Evolutionary conservation across 78 protist species (phyloP).

Genomic region (Reticulomyxa filosa): DNA sequence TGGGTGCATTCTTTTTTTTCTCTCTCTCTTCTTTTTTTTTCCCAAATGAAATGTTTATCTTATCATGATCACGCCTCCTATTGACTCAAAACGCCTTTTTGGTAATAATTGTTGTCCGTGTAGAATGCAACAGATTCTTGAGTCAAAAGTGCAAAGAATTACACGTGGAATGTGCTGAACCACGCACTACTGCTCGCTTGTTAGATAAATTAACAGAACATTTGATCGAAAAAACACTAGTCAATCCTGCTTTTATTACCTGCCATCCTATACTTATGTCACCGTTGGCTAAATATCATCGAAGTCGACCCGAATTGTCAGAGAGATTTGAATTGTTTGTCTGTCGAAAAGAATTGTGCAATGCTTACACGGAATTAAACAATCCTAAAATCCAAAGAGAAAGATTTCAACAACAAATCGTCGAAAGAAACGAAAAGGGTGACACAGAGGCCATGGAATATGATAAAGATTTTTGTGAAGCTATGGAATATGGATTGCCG

Average conservation of each 20-base stretch:
- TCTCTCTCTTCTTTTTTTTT: no score
- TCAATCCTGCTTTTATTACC: constrained; percentile 89
- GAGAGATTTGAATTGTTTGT: constrained; percentile 98
- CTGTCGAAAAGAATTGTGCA: constrained; percentile 67
- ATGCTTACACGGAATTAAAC: constrained; percentile 99
- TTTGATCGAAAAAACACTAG: background rate
- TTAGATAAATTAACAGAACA: constrained; percentile 66
- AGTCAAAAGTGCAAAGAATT: no score
- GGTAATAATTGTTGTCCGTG: no score
- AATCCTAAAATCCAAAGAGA: constrained; percentile 92
- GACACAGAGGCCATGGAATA: constrained; percentile 33
- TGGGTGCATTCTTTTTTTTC: no score
- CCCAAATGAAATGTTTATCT: no score
- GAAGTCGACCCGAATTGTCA: constrained; percentile 41
- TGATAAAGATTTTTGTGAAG: constrained; percentile 75
- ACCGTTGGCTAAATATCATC: constrained; percentile 94
- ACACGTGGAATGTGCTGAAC: constrained; percentile 62
- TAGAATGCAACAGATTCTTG: no score
- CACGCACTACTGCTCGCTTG: constrained; percentile 82
- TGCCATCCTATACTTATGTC: constrained; percentile 95
- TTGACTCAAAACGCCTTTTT: no score
- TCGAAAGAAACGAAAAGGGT: constrained; percentile 29
- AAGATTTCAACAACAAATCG: constrained; percentile 80
- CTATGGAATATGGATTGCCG: constrained; percentile 95
- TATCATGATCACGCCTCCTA: no score